Evolutionary conservation across 805 yeast species (phyloP), one percentile per base, ranked within the genome.

Genomic region (Candida germanica): DNA sequence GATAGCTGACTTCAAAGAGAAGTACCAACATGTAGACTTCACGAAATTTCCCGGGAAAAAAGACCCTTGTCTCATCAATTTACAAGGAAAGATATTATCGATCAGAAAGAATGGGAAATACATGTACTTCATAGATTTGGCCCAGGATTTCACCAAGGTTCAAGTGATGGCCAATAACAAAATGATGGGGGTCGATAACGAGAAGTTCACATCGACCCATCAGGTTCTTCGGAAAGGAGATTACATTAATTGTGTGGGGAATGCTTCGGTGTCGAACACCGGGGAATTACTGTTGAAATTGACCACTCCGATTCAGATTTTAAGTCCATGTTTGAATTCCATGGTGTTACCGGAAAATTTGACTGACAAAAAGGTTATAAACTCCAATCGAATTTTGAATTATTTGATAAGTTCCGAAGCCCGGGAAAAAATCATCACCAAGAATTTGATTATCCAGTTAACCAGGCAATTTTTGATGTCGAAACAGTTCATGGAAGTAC

Each of bases 211-310:
- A 3, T 56, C 43, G 31, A 17, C 30, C 6, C 78, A 73, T 47
- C 54, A 54, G 3, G 53, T 61, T 20, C 59, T 87, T 26, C 68
- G 81, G 31, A 73, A 73, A 15, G 96, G 96, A 0, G 98, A 91
- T 51, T 73, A 71, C 29, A 61, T 91, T 3, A 61, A 75, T 6
- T 77, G 81, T 16, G 49, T 59, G 3, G 98, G 98, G 0, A 53
- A 48, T 16, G 88, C 96, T 0, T 86, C 91, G 17, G 55, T 73
- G 3, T 86, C 97, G 0, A 78, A 80, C 36, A 77, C 78, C 3
- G 93, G 91, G 0, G 95, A 89, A 46, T 61, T 88, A 6, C 82
- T 96, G 1, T 51, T 91, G 34, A 77, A 83, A 43, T 69, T 80
- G 9, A 58, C 61, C 0, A 40, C 53, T n/a, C 70, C 79, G 2